A percentile compares a stretch with the other conserved stretches of the same genome.
These are phyloP conservation scores for Iberis pinnata DNA, from an alignment of 345 rosid genomes.

Conservation along the genomic window DNA sequence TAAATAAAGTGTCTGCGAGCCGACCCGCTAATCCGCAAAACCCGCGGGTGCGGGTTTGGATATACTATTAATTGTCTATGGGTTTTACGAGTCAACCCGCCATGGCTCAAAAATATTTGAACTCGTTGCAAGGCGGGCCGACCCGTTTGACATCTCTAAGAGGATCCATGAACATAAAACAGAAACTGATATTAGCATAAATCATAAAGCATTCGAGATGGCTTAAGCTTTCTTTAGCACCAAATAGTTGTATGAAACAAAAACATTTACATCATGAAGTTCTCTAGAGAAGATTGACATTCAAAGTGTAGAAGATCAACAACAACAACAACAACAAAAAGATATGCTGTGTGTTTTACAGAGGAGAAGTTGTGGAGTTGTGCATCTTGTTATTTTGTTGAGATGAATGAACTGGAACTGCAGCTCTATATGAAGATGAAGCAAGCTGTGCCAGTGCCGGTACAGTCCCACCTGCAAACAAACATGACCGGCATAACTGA, in stretches of 20 bases:
- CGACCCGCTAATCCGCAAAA: too few species aligned
- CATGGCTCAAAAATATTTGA: too few species aligned
- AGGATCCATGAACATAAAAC: too few species aligned
- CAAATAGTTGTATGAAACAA: slow-evolving; percentile 4
- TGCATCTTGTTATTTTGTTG: slow-evolving; percentile 46
- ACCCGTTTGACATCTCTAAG: too few species aligned
- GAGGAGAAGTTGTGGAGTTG: slow-evolving; percentile 48
- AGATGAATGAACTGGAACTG: slow-evolving; percentile 45
- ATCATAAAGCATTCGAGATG: background rate
- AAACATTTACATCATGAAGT: slow-evolving; percentile 11
- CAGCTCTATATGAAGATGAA: slow-evolving; percentile 73
- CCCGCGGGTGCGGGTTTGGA: too few species aligned
- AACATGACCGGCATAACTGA: too few species aligned
- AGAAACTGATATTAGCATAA: too few species aligned
- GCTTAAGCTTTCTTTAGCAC: slow-evolving; percentile 1
- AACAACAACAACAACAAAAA: background rate
- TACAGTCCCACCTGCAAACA: slow-evolving; percentile 81
- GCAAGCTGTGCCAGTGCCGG: slow-evolving; percentile 79
- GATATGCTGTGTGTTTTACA: slow-evolving; percentile 29
- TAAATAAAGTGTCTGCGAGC: too few species aligned
- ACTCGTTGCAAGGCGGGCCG: too few species aligned
- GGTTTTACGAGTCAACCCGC: too few species aligned
- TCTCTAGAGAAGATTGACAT: background rate
- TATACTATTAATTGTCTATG: too few species aligned
- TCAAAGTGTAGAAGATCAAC: too few species aligned